Conservation (phyloP, 2,329 filamentous ascomycete species). For the Alternaria triticina region DNA sequence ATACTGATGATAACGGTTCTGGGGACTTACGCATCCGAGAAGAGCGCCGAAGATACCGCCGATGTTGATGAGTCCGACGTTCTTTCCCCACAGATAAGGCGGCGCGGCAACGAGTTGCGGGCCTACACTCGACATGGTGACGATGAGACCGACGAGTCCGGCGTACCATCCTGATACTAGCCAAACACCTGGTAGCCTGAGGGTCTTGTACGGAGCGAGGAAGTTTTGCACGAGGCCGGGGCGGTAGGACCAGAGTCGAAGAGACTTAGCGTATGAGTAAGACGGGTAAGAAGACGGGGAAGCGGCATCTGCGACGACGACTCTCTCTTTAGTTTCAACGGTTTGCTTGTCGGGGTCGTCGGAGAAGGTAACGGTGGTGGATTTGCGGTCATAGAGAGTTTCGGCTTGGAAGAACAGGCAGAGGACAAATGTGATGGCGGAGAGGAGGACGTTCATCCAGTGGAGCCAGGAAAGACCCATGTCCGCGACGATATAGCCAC, state of each 20-base stretch:
- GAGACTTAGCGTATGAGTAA: constrained; percentile 45
- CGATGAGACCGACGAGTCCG: constrained; percentile 50
- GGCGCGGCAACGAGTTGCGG: constrained; percentile 47
- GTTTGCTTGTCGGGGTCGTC: constrained; percentile 18
- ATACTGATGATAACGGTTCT: fast-evolving
- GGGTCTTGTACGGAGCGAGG: constrained; percentile 45
- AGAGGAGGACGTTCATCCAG: constrained; percentile 50
- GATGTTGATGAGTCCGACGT: constrained; percentile 49
- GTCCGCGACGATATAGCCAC: constrained; percentile 50
- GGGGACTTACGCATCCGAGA: constrained; percentile 38
- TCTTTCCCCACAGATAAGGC: constrained; percentile 51
- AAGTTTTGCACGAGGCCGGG: constrained; percentile 45
- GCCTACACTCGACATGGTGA: constrained; percentile 48
- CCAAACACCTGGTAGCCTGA: constrained; percentile 52
- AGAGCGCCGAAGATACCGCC: constrained; percentile 48
- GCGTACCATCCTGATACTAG: constrained; percentile 52
- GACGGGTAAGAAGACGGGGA: constrained; percentile 25
- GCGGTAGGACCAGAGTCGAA: constrained; percentile 46
- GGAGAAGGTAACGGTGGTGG: constrained; percentile 17
- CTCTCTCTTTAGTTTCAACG: constrained; percentile 25
- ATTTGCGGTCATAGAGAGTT: constrained; percentile 47
- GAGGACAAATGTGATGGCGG: constrained; percentile 39
- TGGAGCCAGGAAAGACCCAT: constrained; percentile 49
- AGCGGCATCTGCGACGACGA: constrained; percentile 9
- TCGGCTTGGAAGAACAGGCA: constrained; percentile 50